Evolutionary conservation across 2,329 filamentous ascomycete species (phyloP), one percentile per base, ranked within the genome.

Genomic region (Thelonectria rubi): DNA sequence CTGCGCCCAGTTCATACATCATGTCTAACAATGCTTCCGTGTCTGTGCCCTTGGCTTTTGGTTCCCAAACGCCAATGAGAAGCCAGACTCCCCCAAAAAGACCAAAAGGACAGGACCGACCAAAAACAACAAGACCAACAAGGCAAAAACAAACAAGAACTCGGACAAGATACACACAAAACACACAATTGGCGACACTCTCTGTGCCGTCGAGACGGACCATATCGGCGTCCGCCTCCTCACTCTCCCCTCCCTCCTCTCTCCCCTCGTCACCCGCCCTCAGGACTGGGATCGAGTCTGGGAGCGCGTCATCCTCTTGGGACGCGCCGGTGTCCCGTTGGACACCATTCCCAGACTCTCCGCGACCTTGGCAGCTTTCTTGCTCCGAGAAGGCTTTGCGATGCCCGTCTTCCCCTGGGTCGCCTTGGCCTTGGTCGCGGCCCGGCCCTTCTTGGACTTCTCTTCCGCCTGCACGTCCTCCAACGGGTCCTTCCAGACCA

Each of bases 401-500:
- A 77, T 69, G 50, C 74, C 70, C 30, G 69, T 70, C 55, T 71
- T 63, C 34, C 65, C 68, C 20, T 64, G 64, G 2, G 65, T 72
- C 21, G 62, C 60, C 62, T 69, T 72, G 51, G 50, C 42, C 65
- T 67, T 74, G 26, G 64, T 46, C 15, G 55, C 54, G 30, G 70
- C n/a, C 52, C 64, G 64, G 39, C 69, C 67, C 54, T 63, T 68
- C 65, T 68, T 69, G 50, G 72, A 57, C 69, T 49, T 63, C 63
- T 67, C 66, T 34, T 71, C 72, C 34, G 69, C 70, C 47, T 75
- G 69, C 53, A 70, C 65, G 21, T 66, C 65, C 55, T 68, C 71
- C 5, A 78, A 58, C 21, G 76, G 76, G 14, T 74, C 70, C 39
- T 71, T 77, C 76, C 76, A 78, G 20, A 63, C 72, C 18, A 78